Base-by-base conservation (phyloP, 495 filamentous ascomycete genomes). In the Penicillium cataractarum region DNA sequence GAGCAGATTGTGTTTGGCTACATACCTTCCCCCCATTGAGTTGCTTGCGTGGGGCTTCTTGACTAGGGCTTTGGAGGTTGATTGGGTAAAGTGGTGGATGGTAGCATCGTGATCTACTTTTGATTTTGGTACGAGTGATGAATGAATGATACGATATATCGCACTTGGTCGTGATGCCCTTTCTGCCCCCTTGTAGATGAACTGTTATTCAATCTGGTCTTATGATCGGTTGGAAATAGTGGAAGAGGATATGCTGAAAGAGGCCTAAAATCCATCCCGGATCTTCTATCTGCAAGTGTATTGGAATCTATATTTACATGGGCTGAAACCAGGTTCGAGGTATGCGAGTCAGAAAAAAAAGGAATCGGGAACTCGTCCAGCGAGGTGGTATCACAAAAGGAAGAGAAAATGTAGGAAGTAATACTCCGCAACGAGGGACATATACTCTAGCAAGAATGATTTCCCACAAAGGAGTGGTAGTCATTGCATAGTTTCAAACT, bases 71-170 rank as follows among this genome's bases (percentile, higher is more conserved):
- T 17, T 7, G 29, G 29, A 4, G 4, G 29, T 46, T 19, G 42
- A 22, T 46, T 6, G 6, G 42, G 3, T 1, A n/a, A 17, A 8
- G 22, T n/a, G 24, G 46, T 10, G 12, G 46, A 29, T 50, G 19
- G 31, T 33, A 31, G 51, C 61, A 55, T 57, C 24, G 53, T 58
- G 42, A 63, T 58, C 31, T 67, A 40, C 49, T 58, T 52, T 63
- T 60, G 22, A 60, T 61, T 71, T 64, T 70, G 70, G 68, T 67
- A 78, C 60, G 76, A 78, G 74, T 75, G 67, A 78, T 68, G 75
- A 77, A 73, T 75, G 70, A 77, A 79, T 69, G 75, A 77, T 35
- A 74, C 60, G 48, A 73, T 63, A 68, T 58, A 66, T 68, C 49
- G 50, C 42, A 62, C 9, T 29, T 44, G 27, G 37, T 42, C 19